Evolutionary conservation across 176 grass and related monocot genomes (phyloP), one percentile per base, ranked within the genome.

Genomic region (Dendrocalamus sinicus): DNA sequence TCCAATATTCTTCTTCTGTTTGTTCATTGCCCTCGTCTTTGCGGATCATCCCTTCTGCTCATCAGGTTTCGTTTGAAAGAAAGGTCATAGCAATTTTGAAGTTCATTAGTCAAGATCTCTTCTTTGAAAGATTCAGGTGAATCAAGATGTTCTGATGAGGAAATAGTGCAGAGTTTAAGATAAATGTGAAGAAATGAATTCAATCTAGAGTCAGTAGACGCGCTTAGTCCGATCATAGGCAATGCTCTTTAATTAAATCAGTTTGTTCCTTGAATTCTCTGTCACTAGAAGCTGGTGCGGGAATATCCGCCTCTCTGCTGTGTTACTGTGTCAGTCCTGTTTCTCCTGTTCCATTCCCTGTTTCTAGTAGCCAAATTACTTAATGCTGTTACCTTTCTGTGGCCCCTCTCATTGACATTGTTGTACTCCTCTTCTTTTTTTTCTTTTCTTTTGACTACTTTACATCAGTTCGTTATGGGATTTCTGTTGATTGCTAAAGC

Each of bases 351-450:
- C 57, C 9, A 9, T 57, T 57, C 19, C 58, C 39, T 63, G 40
- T 46, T 63, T 79, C 23, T 47, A 48, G 32, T 54, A 79, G 43
- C 44, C 64, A 67, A 64, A 52, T 87, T 59, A n/a, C 86, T 77
- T 63, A 51, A 75, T 64, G 2, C 45, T 26, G 45, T 64, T 23
- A 55, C 68, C 55, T 72, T 78, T 15, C 8, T 32, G 67, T 65
- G 66, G 22, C n/a, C 73, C 11, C n/a, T 62, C 12, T 61, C 37
- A 51, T 44, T 83, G n/a, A 51, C 65, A 64, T 43, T 44, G 8
- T 41, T 60, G 30, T 62, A 63, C 22, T 58, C n/a, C 30, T 32
- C 30, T 32, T 32, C 30, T 32, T 32, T n/a, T 24, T 7, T n/a
- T 50, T 69, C 11, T 82, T 69, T 59, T 37, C 23, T 70, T 19